Base-by-base conservation (phyloP, 805 yeast genomes). In the Torulaspora indica region DNA sequence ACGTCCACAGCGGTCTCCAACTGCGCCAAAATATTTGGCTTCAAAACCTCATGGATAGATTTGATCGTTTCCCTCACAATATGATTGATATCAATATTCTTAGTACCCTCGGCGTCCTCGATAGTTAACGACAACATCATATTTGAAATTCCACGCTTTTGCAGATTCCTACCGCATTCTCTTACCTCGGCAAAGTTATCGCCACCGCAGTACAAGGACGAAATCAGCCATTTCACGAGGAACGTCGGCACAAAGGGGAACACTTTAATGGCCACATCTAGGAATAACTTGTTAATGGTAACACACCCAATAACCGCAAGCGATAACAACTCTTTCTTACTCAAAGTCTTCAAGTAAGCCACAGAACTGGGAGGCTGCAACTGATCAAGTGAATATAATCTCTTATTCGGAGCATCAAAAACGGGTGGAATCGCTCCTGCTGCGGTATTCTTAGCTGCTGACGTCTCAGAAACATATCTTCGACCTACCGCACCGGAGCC, bases 71-170 rank as follows among this genome's bases (percentile, higher is more conserved):
- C 82, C 14, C 65, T 55, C 29, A 84, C 78, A 47, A 85, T 83
- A 50, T 70, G 71, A 32, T 74, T 59, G 29, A 82, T 79, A 63
- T 78, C 81, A 33, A 74, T 57, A 64, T 77, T 71, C 59, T 77
- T 75, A 46, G 76, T 76, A 30, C 95, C 96, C 52, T 86, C 86
- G 42, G 96, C 82, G 44, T 93, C 95, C 67, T 90, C 98, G 41
- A 90, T 89, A 12, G 96, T 87, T 63, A 88, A 78, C 1, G 95
- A 83, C n/a, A 90, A 71, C 95, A 90, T 88, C 95, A 90, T 87
- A 71, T 90, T 91, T 54, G 85, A 79, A 58, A 89, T 85, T 8
- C 95, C 95, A 48, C 95, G 74, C 40, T 74, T 64, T 43, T 78
- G 72, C 53, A 90, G 73, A 46, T 78, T 71, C 43, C 72, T 68